Evolutionary conservation across 2,329 filamentous ascomycete genomes (phyloP).

Genomic region (Xylaria arbuscula): DNA sequence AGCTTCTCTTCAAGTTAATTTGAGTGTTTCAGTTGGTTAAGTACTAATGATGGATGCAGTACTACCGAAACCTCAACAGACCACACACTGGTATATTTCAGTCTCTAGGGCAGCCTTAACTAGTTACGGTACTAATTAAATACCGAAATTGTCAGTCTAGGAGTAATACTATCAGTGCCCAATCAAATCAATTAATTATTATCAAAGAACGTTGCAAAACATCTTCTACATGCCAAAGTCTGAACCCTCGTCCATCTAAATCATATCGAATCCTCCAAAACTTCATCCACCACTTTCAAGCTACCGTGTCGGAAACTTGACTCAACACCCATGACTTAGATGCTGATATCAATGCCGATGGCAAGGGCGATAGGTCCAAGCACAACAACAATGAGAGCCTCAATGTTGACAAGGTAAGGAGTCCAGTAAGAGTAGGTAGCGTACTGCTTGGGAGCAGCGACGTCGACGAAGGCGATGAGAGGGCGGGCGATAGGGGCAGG

Average conservation of each 20-base stretch:
- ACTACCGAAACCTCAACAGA: no score
- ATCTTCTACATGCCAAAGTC: not conserved
- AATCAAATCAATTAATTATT: slow-evolving; percentile 29
- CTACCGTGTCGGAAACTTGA: not conserved
- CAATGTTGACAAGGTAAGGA: slow-evolving; percentile 21
- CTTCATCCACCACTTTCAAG: not conserved
- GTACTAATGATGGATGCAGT: no score
- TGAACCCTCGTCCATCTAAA: not conserved
- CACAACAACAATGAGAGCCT: slow-evolving; percentile 23
- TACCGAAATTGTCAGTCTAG: not conserved
- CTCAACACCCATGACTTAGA: slow-evolving; percentile 25
- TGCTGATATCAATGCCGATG: not conserved
- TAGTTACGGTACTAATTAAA: no score
- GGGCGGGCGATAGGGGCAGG: slow-evolving; percentile 43
- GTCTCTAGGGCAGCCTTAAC: no score
- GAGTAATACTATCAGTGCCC: not conserved
- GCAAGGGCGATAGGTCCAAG: slow-evolving; percentile 8
- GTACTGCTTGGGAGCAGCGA: slow-evolving; percentile 39
- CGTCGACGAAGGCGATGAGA: slow-evolving; percentile 41
- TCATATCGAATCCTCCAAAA: not conserved
- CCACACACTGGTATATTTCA: no score
- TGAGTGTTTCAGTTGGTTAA: no score
- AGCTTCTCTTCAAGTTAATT: no score
- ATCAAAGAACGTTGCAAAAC: slow-evolving; percentile 16
- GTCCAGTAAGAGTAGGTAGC: slow-evolving; percentile 16